These are phyloP conservation scores for Alternaria arbusti DNA, from an alignment of 2,329 filamentous ascomycete genomes.

Conservation along the genomic window DNA sequence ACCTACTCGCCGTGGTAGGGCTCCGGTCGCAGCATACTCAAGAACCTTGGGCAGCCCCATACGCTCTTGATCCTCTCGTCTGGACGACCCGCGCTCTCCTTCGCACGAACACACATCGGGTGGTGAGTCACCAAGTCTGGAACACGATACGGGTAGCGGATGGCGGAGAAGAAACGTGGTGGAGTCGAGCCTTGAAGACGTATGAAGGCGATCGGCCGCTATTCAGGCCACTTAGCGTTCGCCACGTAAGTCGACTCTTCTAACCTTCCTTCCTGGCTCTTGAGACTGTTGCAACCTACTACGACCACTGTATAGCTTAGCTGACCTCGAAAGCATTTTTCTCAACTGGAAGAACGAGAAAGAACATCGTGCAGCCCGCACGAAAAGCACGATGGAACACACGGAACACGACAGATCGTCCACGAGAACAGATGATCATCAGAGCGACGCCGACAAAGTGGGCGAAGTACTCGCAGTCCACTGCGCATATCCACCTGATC, in stretches of 20 bases:
- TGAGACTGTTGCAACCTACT: conserved; percentile 27
- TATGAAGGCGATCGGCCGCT: conserved; percentile 42
- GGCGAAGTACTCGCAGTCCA: neutral
- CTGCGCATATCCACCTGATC: neutral
- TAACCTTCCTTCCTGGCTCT: conserved; percentile 25
- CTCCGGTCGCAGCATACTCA: conserved; percentile 24
- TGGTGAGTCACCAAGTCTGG: conserved; percentile 4
- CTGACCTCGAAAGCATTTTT: conserved; percentile 1
- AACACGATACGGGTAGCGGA: conserved; percentile 14
- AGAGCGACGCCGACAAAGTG: neutral
- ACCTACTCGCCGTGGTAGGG: conserved; percentile 32
- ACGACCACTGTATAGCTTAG: conserved; percentile 11
- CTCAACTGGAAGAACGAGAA: conserved; percentile 11
- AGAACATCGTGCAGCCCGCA: conserved; percentile 18
- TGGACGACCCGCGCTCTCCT: neutral
- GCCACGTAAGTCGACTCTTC: conserved; percentile 47
- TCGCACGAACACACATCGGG: neutral
- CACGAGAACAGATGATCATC: conserved; percentile 11
- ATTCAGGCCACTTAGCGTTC: conserved; percentile 51
- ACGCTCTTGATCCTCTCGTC: conserved; percentile 19
- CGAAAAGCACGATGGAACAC: conserved; percentile 28
- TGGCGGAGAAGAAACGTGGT: conserved; percentile 15
- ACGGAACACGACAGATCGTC: conserved; percentile 22
- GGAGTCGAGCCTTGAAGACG: conserved; percentile 5
- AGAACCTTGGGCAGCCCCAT: conserved; percentile 32